Percentiles rank a stretch among this genome's conserved stretches.
Conservation (phyloP, 2,329 filamentous ascomycete species). For the Fusarium tricinctum region DNA sequence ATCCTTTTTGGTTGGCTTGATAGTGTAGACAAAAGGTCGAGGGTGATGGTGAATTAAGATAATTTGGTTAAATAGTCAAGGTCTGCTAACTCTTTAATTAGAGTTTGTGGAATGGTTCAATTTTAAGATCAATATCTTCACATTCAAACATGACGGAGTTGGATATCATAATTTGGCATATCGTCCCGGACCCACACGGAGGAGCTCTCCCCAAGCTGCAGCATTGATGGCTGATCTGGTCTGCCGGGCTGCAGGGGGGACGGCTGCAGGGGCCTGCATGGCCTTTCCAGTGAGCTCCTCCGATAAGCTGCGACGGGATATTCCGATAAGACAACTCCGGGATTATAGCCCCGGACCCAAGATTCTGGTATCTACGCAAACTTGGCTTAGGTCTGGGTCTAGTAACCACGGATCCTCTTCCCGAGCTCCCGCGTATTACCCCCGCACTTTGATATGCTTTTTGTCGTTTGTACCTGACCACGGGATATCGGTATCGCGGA, state of each 20-base stretch:
- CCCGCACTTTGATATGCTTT: constrained; percentile 11
- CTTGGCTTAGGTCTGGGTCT: background rate
- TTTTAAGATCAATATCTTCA: too few relatives aligned
- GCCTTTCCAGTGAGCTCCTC: constrained; percentile 10
- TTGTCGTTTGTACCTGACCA: constrained; percentile 8
- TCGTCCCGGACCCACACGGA: constrained; percentile 20
- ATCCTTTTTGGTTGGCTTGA: background rate
- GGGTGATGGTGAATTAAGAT: too few relatives aligned
- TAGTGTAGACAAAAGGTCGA: too few relatives aligned
- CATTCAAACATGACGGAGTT: too few relatives aligned
- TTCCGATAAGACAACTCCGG: too few relatives aligned
- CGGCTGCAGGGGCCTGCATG: background rate
- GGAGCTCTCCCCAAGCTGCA: constrained; percentile 15
- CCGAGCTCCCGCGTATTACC: background rate
- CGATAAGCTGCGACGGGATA: background rate
- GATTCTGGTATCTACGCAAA: background rate
- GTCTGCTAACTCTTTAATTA: too few relatives aligned
- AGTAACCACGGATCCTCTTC: background rate
- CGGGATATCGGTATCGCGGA: background rate
- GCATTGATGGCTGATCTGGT: too few relatives aligned
- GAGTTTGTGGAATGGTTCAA: too few relatives aligned
- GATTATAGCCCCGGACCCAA: constrained; percentile 19
- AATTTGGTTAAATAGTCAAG: too few relatives aligned
- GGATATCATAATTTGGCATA: background rate
- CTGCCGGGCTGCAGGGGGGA: too few relatives aligned